Percentiles rank a stretch among this genome's conserved stretches.
phyloP scores from a whole-genome alignment of 148 eudicot species.

The Limonium bicolor region DNA sequence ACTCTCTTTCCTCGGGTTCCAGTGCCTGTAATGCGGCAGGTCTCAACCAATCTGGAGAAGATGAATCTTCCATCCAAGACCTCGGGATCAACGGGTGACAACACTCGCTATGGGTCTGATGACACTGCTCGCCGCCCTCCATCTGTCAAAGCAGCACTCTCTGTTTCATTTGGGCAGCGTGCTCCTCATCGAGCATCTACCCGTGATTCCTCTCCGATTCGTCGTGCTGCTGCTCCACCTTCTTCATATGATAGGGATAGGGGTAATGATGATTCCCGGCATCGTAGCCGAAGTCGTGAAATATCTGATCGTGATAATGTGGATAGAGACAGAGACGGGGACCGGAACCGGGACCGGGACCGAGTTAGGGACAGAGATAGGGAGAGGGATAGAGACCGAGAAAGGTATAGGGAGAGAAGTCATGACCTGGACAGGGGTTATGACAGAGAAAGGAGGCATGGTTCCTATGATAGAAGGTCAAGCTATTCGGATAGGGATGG shows the following conservation, averaged over 20 bases:
- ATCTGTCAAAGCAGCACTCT: constrained; percentile 92
- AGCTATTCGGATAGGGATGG: constrained; percentile 16
- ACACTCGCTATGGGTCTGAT: constrained; percentile 68
- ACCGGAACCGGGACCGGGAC: constrained; percentile 17
- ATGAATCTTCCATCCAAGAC: constrained; percentile 76
- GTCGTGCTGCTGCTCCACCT: constrained; percentile 49
- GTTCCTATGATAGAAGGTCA: constrained; percentile 24
- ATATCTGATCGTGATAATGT: constrained; percentile 50
- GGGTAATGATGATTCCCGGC: constrained; percentile 41
- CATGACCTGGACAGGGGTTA: constrained; percentile 10
- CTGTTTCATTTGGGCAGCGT: constrained; percentile 93
- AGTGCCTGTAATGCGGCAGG: constrained; percentile 62
- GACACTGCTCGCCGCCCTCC: constrained; percentile 98
- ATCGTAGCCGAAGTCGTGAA: constrained; percentile 77
- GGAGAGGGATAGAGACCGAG: constrained; percentile 39
- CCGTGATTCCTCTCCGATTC: constrained; percentile 89
- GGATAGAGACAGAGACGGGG: constrained; percentile 17
- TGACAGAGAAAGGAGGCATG: constrained; percentile 29
- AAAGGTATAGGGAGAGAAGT: constrained; percentile 48
- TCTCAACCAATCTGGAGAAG: constrained; percentile 50
- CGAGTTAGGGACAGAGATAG: constrained; percentile 16
- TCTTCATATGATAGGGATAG: constrained; percentile 34
- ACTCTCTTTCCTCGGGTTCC: constrained; percentile 92
- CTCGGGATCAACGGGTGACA: constrained; percentile 68
- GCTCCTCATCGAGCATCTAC: constrained; percentile 97